Evolutionary conservation across 2,329 filamentous ascomycete species (phyloP), one percentile per base, ranked within the genome.

Genomic region (Periconia macrospinosa): DNA sequence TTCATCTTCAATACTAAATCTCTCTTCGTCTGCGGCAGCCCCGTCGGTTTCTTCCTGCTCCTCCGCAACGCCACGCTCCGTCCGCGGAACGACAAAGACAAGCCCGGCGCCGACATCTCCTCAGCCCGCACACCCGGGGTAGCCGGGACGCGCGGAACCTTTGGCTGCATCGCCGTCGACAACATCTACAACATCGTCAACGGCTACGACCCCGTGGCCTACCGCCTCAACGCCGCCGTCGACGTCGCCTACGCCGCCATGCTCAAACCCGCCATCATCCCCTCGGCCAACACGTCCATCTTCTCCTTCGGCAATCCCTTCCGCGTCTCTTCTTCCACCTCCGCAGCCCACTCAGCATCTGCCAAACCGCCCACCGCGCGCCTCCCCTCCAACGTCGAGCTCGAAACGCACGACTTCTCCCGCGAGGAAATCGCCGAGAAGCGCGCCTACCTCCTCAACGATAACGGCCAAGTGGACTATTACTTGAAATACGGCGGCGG

Each of bases 121-220:
- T 83, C 82, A 17, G 73, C 75, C 47, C 72, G 74, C 23, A 69
- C 70, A 2, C 70, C 71, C 6, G 79, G 80, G 7, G 83, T 97
- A 30, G 88, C 88, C n/a, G 90, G 89, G n/a, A 84, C 91, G 41
- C 82, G 82, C 17, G 92, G 90, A 30, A 84, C 81, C 6, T 96
- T 96, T 71, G 94, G 94, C 17, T 97, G 94, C 71, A 79, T 97
- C 27, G 91, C 93, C 0, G 89, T 97, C 1, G 91, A 97, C 76
- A 99, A 97, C 70, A 83, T 99, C 52, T 99, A 97, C 79, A 99
- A 99, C 66, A 84, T 99, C 58, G 84, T 97, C 69, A 86, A 88
- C 61, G 83, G 84, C 33, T 87, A 86, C 55, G 86, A 89, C 58
- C 86, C 94, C 1, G 95, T 99, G 52, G 91, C 92, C 1, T 97